Evolutionary conservation across 495 filamentous ascomycete species (phyloP).

Genomic region (Aspergillus cristatus): DNA sequence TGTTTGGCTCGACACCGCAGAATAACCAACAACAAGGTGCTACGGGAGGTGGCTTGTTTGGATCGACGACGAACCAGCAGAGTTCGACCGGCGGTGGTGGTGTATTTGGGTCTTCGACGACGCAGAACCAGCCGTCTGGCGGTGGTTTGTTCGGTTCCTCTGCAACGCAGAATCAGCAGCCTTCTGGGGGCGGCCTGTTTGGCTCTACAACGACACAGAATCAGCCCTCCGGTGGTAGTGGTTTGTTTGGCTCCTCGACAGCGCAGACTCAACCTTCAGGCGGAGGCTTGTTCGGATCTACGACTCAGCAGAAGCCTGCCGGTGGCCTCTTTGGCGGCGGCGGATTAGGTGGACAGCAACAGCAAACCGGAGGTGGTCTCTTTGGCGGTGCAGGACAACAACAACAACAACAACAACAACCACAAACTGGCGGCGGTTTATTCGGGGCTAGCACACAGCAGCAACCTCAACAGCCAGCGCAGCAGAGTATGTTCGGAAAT

Average conservation of each 20-base stretch:
- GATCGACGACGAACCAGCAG: no score
- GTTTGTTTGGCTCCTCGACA: no score
- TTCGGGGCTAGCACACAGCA: slow-evolving; percentile 16
- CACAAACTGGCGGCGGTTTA: slow-evolving; percentile 20
- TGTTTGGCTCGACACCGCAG: no score
- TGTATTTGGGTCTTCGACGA: no score
- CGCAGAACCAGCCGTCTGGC: no score
- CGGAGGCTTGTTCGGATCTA: slow-evolving; percentile 20
- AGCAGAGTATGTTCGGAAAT: slow-evolving; percentile 19
- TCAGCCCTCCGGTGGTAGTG: no score
- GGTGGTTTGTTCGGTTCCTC: no score
- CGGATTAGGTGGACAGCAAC: slow-evolving; percentile 11
- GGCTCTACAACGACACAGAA: no score
- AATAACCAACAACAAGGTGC: not conserved
- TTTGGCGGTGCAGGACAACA: slow-evolving; percentile 28
- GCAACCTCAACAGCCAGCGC: slow-evolving; percentile 19
- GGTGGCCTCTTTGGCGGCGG: slow-evolving; percentile 15
- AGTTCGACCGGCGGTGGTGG: no score
- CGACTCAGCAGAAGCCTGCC: slow-evolving; percentile 11
- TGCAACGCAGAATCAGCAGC: slow-evolving; percentile 5
- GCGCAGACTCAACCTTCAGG: slow-evolving; percentile 3
- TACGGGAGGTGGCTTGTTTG: not conserved
- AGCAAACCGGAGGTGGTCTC: slow-evolving; percentile 19
- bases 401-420: slow-evolving; percentile 32
- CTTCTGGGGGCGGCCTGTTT: not conserved